Conservation (phyloP, 129 eudicot species). For the Arctium lappa region DNA sequence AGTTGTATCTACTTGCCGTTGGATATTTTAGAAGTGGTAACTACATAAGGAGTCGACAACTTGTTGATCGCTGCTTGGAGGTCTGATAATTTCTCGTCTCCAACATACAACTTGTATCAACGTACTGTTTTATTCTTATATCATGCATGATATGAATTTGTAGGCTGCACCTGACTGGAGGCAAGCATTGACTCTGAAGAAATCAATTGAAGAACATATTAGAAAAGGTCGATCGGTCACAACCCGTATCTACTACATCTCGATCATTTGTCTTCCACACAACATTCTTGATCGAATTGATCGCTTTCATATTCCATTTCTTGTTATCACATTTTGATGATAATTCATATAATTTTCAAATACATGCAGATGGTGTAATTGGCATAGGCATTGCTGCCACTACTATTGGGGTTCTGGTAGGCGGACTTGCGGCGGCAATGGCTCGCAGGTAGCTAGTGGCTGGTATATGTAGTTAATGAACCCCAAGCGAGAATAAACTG, state of each 20-base stretch:
- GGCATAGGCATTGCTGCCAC: constrained; percentile 1
- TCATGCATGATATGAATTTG: not conserved
- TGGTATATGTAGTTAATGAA: not conserved
- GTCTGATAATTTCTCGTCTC: constrained; percentile 22
- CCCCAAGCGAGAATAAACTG: not conserved
- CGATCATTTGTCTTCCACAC: too few species aligned
- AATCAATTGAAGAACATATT: constrained; percentile 60
- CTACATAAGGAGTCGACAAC: constrained; percentile 65
- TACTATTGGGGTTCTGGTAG: not conserved
- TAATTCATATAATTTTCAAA: not conserved
- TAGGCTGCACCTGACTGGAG: constrained; percentile 76
- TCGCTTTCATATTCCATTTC: not conserved
- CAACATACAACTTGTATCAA: not conserved
- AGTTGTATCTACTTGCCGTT: constrained; percentile 66
- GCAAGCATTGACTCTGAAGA: constrained; percentile 63
- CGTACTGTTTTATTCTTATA: too few species aligned
- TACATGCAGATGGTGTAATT: not conserved
- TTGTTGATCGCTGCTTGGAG: constrained; percentile 72
- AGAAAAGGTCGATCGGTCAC: constrained; percentile 38
- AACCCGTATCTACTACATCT: too few species aligned
- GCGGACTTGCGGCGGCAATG: not conserved
- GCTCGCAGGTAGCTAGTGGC: not conserved
- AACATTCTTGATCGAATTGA: not conserved
- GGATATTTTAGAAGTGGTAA: constrained; percentile 69
- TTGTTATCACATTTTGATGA: not conserved